phyloP scores from a whole-genome alignment of 1,139 yeast genomes.

The Saccharomyces hybrid region DNA sequence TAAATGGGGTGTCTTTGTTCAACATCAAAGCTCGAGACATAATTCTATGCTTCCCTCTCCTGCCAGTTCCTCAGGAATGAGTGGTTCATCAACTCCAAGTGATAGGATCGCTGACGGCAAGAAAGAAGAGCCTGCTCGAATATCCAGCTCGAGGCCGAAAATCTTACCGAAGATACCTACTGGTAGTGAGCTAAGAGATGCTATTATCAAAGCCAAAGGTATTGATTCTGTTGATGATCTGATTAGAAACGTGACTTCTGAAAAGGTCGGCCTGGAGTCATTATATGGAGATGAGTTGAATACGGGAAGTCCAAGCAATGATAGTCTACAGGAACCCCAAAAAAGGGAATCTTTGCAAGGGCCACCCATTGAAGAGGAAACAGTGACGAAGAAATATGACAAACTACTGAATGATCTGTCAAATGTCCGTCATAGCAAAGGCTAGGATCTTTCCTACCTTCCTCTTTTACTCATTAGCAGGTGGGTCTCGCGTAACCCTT shows the following conservation, averaged over 20 bases:
- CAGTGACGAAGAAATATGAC: conserved; percentile 61
- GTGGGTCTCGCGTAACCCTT: background rate
- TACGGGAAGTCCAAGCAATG: background rate
- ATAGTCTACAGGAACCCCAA: background rate
- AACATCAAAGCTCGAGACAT: conserved; percentile 44
- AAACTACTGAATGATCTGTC: conserved; percentile 60
- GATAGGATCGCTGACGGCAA: conserved; percentile 5
- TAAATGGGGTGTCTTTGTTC: conserved; percentile 70
- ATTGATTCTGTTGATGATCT: conserved; percentile 63
- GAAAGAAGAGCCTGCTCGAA: conserved; percentile 6
- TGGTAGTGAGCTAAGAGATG: conserved; percentile 69
- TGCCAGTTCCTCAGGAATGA: background rate
- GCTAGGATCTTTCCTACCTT: background rate
- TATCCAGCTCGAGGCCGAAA: conserved; percentile 7
- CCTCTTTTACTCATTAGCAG: background rate
- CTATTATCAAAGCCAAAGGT: conserved; percentile 72
- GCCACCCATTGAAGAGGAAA: conserved; percentile 15
- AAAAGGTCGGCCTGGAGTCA: conserved; percentile 47
- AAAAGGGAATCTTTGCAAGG: background rate
- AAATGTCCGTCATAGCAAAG: conserved; percentile 45
- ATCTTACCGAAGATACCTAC: conserved; percentile 46
- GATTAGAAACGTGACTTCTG: conserved; percentile 54
- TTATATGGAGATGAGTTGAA: conserved; percentile 37
- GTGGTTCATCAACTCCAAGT: background rate
- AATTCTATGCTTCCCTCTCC: conserved; percentile 18